Conservation (phyloP, 345 rosid genomes). For the Dipteronia sinensis region DNA sequence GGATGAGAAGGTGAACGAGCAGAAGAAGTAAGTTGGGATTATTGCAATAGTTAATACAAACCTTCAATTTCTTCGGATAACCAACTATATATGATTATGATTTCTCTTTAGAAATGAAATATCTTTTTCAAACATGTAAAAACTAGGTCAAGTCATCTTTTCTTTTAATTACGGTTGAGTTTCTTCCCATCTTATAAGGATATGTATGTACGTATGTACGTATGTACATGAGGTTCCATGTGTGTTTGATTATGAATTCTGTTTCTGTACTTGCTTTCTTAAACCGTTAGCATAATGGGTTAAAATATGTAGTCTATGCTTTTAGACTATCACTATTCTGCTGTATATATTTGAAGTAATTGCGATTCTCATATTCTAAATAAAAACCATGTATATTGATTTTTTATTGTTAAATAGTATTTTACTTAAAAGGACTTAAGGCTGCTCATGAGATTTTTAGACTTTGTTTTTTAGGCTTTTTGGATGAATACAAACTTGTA, state of each 20-base stretch:
- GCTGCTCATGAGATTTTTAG: not conserved
- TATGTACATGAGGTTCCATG: not conserved
- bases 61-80: not conserved
- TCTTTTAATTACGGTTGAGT: not conserved
- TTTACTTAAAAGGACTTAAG: not conserved
- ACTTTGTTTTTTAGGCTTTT: not conserved
- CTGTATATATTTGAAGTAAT: no score
- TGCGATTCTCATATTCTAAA: not conserved
- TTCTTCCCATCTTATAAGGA: not conserved
- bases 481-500: not conserved
- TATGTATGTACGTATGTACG: not conserved
- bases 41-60: not conserved
- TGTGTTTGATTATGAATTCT: not conserved
- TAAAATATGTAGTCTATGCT: not conserved
- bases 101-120: not conserved
- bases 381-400: not conserved
- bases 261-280: not conserved
- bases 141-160: not conserved
- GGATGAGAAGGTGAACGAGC: constrained; percentile 80
- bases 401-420: not conserved
- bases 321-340: not conserved
- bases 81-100: not conserved
- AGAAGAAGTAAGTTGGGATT: constrained; percentile 58
- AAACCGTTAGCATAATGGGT: not conserved
- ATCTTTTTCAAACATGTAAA: not conserved